Conservation (phyloP, 306 rosid genomes). For the Quercus parvula region DNA sequence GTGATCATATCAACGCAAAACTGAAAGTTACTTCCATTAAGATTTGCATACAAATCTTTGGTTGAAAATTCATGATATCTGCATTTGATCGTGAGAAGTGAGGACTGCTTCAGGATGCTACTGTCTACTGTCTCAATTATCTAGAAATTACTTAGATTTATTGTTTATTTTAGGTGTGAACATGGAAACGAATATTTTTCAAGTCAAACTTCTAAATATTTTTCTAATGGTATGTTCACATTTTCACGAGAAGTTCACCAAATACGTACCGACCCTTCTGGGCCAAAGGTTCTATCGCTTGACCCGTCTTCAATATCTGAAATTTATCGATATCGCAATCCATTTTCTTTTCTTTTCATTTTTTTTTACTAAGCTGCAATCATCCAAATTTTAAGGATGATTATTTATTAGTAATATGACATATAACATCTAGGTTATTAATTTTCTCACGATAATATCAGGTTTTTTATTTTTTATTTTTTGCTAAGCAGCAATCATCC, state of each 20-base stretch:
- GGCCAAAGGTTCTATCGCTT: constrained; percentile 5
- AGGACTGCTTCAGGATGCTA: too few relatives aligned
- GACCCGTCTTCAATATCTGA: background rate
- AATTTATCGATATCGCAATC: too few relatives aligned
- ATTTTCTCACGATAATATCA: too few relatives aligned
- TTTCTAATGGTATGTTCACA: background rate
- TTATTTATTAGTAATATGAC: too few relatives aligned
- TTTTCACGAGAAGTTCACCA: constrained; percentile 16
- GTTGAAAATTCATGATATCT: background rate
- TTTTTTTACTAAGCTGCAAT: too few relatives aligned
- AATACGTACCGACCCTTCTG: constrained; percentile 14
- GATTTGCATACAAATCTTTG: background rate
- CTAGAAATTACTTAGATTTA: background rate
- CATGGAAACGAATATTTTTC: background rate
- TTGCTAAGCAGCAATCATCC: too few relatives aligned
- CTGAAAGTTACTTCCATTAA: background rate
- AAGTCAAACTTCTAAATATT: background rate
- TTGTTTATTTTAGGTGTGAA: constrained; percentile 7
- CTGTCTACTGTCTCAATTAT: background rate
- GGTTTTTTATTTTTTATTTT: too few relatives aligned
- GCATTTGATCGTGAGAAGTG: too few relatives aligned
- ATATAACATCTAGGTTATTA: too few relatives aligned
- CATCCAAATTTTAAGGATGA: too few relatives aligned
- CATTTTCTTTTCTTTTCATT: too few relatives aligned
- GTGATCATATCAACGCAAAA: background rate